A percentile compares a stretch with the other conserved stretches of the same genome.
phyloP scores from a whole-genome alignment of 768 basidiomycete species.

The Artomyces pyxidatus region DNA sequence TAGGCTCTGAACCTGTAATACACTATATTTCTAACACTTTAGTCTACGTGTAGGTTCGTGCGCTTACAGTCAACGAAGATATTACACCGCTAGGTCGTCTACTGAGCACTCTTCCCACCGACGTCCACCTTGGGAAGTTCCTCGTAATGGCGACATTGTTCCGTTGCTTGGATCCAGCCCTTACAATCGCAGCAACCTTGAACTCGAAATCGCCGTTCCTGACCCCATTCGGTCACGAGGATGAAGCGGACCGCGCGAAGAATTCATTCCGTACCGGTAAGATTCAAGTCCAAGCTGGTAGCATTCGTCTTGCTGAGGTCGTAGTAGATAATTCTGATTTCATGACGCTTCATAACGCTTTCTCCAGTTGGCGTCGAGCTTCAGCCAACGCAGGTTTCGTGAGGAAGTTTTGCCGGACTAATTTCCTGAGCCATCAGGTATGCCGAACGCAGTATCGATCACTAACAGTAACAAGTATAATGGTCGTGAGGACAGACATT shows the following conservation, averaged over 20 bases:
- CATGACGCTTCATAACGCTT: slow-evolving; percentile 86
- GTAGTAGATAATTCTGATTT: slow-evolving; percentile 86
- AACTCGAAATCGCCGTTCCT: slow-evolving; percentile 93
- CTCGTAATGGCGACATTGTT: slow-evolving; percentile 78
- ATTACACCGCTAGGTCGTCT: slow-evolving; percentile 92
- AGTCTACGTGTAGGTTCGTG: slow-evolving; percentile 51
- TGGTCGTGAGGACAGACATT: slow-evolving; percentile 50
- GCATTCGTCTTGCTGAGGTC: not conserved
- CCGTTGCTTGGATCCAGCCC: slow-evolving; percentile 89
- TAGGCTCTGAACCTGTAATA: slow-evolving; percentile 20
- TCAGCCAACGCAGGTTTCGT: slow-evolving; percentile 53
- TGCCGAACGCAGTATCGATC: not conserved
- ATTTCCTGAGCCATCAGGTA: slow-evolving; percentile 81
- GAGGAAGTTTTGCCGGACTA: slow-evolving; percentile 69
- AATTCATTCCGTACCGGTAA: slow-evolving; percentile 66
- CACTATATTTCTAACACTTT: slow-evolving; percentile 2
- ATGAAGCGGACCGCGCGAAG: slow-evolving; percentile 82
- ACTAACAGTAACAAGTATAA: too few species aligned
- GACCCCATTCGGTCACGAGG: slow-evolving; percentile 79
- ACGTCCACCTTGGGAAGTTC: slow-evolving; percentile 94
- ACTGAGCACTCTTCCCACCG: slow-evolving; percentile 87
- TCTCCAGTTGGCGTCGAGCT: slow-evolving; percentile 77
- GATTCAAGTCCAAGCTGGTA: slow-evolving; percentile 15
- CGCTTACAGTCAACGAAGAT: slow-evolving; percentile 77
- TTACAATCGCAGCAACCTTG: slow-evolving; percentile 89